Evolutionary conservation across 768 basidiomycete genomes (phyloP), one percentile per base, ranked within the genome.

Genomic region (Lyophyllum shimeji): DNA sequence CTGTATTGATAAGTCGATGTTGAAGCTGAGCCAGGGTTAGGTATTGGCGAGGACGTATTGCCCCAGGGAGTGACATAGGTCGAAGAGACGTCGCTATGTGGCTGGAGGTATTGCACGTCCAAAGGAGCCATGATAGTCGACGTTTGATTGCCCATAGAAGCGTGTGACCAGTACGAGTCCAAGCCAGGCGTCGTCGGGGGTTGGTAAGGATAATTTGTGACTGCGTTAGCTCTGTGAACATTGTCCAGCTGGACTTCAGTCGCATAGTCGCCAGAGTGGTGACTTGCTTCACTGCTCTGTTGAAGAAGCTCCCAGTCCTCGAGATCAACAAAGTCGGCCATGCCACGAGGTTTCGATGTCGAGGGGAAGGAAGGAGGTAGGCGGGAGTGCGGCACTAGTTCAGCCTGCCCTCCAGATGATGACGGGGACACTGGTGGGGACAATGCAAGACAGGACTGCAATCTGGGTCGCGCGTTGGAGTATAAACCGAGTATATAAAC

Each of bases 281-380:
- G 29, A 15, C 15, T 21, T 2, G 25, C 13, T 23, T 34, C 50
- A 15, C 56, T 34, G 34, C 48, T 33, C 8, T 43, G 33, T 29
- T 59, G 55, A 5, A 50, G 23, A 33, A 27, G 21, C 33, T 50
- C 49, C 43, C 45, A 55, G 24, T 17, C 24, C 20, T 56, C 58
- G 37, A 56, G 57, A 21, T 42, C 49, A 46, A 18, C 13, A 18
- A 54, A 59, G n/a, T 48, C 39, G 9, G 18, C 17, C 56, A 60
- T 60, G 12, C 33, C 49, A 31, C 63, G 63, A 42, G 63, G 55
- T 21, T 53, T 27, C 17, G 60, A 58, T 49, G 43, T n/a, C 23
- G 37, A 27, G 1, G 52, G 20, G 34, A 60, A 54, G 48, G 53
- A 45, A 29, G 43, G 15, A 37, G 52, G 56, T 21, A 55, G 33